phyloP scores from a whole-genome alignment of 2,329 filamentous ascomycete species.

The Cercospora berteroae region DNA sequence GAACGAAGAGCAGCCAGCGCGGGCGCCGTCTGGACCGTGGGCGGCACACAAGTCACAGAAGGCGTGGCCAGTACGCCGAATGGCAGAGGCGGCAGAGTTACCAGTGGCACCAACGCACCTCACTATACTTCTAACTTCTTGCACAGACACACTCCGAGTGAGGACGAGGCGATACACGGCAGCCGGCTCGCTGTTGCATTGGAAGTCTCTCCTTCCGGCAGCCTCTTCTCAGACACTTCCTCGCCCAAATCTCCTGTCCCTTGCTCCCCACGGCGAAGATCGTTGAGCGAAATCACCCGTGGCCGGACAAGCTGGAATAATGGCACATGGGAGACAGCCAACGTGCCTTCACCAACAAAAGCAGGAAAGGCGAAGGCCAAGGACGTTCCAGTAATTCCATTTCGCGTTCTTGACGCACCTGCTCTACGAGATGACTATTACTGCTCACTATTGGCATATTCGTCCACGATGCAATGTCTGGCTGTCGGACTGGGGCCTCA shows the following conservation, averaged over 20 bases:
- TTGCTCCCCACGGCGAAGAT: slow-evolving; percentile 12
- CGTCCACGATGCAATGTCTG: slow-evolving; percentile 67
- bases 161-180: slow-evolving; percentile 57
- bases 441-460: slow-evolving; percentile 87
- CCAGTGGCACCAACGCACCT: slow-evolving; percentile 70
- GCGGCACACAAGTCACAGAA: slow-evolving; percentile 54
- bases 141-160: slow-evolving; percentile 35
- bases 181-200: slow-evolving; percentile 75
- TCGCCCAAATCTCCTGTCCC: slow-evolving; percentile 15
- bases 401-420: slow-evolving; percentile 75
- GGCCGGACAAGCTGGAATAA: slow-evolving; percentile 25
- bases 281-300: slow-evolving; percentile 13
- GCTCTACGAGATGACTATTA: slow-evolving; percentile 93
- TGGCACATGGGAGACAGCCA: slow-evolving; percentile 26
- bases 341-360: slow-evolving; percentile 14
- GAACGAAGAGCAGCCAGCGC: slow-evolving; percentile 51
- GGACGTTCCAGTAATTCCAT: slow-evolving; percentile 34
- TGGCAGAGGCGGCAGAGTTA: slow-evolving; percentile 63
- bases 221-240: slow-evolving; percentile 57
- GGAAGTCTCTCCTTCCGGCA: slow-evolving; percentile 68
- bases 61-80: slow-evolving; percentile 49
- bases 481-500: slow-evolving; percentile 78
- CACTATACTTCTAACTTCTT: slow-evolving; percentile 59
- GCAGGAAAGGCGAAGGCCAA: slow-evolving; percentile 23
- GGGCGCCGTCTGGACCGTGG: slow-evolving; percentile 74